These are phyloP conservation scores for Pleurotus giganteus DNA, from an alignment of 768 basidiomycete species.

Conservation along the genomic window DNA sequence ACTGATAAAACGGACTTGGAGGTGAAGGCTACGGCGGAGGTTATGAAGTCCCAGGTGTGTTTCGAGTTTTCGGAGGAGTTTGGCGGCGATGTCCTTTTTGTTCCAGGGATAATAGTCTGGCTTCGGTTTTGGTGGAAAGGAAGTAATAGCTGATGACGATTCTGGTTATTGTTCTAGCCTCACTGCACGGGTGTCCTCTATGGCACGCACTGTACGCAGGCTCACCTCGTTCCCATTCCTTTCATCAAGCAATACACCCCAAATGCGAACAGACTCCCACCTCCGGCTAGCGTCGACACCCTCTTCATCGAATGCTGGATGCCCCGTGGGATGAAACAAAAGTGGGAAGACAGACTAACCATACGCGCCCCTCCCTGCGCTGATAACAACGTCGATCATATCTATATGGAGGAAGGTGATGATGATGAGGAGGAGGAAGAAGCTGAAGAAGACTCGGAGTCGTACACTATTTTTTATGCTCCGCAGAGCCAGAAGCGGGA, in stretches of 20 bases:
- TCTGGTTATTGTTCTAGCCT: not conserved
- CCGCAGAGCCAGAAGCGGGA: slow-evolving; percentile 7
- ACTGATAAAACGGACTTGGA: slow-evolving; percentile 9
- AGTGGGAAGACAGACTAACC: slow-evolving; percentile 5
- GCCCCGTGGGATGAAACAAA: slow-evolving; percentile 6
- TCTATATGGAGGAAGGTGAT: not conserved
- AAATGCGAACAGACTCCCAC: not conserved
- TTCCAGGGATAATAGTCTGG: not conserved
- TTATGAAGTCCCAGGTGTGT: slow-evolving; percentile 2
- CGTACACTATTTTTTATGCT: slow-evolving; percentile 1
- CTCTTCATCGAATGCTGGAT: slow-evolving; percentile 7
- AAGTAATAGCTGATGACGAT: not conserved
- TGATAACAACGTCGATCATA: not conserved
- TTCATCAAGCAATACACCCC: not conserved
- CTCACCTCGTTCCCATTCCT: slow-evolving; percentile 6
- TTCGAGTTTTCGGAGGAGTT: not conserved
- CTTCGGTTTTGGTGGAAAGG: not conserved
- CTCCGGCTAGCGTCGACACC: not conserved
- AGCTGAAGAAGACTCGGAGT: not conserved
- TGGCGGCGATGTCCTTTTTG: not conserved
- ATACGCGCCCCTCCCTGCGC: not conserved
- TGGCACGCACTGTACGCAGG: slow-evolving; percentile 6
- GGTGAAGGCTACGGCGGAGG: slow-evolving; percentile 4
- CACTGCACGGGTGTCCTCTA: slow-evolving; percentile 5
- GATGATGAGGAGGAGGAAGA: not conserved